Conservation (phyloP, 2,329 filamentous ascomycete species). For the Colletotrichum coccodes region DNA sequence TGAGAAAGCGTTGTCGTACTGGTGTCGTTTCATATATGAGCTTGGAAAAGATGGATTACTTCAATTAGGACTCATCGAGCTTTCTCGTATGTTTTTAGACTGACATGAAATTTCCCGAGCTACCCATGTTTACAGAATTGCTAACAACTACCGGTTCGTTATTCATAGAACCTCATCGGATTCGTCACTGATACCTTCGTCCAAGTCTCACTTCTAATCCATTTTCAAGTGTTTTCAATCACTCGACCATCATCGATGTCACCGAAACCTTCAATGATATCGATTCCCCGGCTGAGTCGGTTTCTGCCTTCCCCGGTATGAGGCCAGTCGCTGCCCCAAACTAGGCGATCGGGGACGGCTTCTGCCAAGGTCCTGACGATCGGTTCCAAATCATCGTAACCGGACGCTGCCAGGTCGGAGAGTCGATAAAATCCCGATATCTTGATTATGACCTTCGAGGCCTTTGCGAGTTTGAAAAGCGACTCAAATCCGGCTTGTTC, state of each 20-base stretch:
- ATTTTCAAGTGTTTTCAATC: neutral
- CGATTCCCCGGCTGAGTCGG: neutral
- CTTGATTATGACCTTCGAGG: constrained; percentile 6
- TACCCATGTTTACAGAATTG: neutral
- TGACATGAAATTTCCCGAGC: no score
- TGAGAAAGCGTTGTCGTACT: no score
- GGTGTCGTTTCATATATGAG: no score
- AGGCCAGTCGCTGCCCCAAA: constrained; percentile 26
- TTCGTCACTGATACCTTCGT: neutral
- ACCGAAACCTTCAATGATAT: neutral
- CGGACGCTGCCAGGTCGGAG: neutral
- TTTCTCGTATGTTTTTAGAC: no score
- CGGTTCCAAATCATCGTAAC: constrained; percentile 13
- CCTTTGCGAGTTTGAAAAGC: neutral
- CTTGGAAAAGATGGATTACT: neutral
- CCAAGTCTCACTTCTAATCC: neutral
- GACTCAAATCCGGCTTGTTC: constrained; percentile 2
- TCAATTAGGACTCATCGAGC: no score
- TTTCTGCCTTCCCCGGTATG: constrained; percentile 22
- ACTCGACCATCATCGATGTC: neutral
- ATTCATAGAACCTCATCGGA: neutral
- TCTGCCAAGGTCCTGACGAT: neutral
- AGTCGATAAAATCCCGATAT: constrained; percentile 5
- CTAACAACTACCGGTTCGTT: neutral
- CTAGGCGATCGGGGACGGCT: neutral